These are phyloP conservation scores for Lipomyces mesembrius DNA, from an alignment of 805 yeast species.

Conservation along the genomic window DNA sequence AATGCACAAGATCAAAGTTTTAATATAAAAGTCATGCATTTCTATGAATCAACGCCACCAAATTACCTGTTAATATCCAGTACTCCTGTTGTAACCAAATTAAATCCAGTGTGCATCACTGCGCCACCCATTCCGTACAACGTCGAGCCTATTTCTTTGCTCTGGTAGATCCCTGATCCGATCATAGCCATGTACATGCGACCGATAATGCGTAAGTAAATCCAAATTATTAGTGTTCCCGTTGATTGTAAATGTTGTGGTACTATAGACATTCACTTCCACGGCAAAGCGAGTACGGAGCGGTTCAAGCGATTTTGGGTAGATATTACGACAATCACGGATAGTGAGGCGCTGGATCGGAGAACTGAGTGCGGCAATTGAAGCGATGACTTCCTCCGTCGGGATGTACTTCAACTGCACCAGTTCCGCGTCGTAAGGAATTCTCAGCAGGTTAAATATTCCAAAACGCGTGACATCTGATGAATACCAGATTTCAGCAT, in stretches of 20 bases:
- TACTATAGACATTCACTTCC: conserved; percentile 11
- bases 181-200: conserved; percentile 27
- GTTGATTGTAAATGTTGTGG: conserved; percentile 24
- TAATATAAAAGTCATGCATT: no score
- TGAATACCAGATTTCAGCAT: conserved; percentile 11
- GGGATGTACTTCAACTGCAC: conserved; percentile 5
- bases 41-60: background rate
- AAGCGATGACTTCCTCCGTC: conserved; percentile 13
- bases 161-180: conserved; percentile 20
- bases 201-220: conserved; percentile 19
- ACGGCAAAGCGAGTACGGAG: conserved; percentile 11
- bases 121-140: conserved; percentile 16
- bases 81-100: background rate
- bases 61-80: background rate
- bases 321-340: conserved; percentile 26
- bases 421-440: conserved; percentile 9
- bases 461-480: conserved; percentile 25
- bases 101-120: conserved; percentile 28
- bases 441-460: conserved; percentile 16
- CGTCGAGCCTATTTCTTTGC: conserved; percentile 7
- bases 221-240: conserved; percentile 19
- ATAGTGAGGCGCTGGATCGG: conserved; percentile 10
- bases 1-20: no score
- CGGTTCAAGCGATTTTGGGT: conserved; percentile 13
- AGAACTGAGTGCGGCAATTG: background rate